Conservation (phyloP, 371 early-diverging fungal genomes). For the Capillidium heterosporum region DNA sequence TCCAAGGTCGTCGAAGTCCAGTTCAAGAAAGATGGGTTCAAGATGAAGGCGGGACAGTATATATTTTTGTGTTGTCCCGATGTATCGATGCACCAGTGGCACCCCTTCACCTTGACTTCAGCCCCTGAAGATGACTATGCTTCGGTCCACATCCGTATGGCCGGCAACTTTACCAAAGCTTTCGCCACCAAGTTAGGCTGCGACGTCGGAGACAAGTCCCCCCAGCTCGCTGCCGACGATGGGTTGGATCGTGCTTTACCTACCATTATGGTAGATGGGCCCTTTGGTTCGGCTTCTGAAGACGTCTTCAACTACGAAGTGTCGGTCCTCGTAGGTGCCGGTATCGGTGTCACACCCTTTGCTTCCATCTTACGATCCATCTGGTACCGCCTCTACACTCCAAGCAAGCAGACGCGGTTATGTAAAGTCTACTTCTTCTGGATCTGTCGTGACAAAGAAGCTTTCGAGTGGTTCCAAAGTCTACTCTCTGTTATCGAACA, state of each 20-base stretch:
- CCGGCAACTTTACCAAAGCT: slow-evolving; percentile 55
- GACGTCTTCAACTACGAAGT: slow-evolving; percentile 66
- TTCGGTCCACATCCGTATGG: slow-evolving; percentile 61
- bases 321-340: slow-evolving; percentile 53
- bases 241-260: slow-evolving; percentile 16
- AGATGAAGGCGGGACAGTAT: slow-evolving; percentile 46
- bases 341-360: slow-evolving; percentile 65
- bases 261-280: slow-evolving; percentile 56
- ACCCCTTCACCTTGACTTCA: slow-evolving; percentile 75
- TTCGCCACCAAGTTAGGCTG: slow-evolving; percentile 36
- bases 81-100: slow-evolving; percentile 42
- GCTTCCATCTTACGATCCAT: slow-evolving; percentile 46
- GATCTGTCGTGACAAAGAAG: slow-evolving; percentile 40
- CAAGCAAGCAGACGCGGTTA: slow-evolving; percentile 15
- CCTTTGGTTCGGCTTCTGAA: slow-evolving; percentile 68
- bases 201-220: slow-evolving; percentile 10
- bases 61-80: slow-evolving; percentile 45
- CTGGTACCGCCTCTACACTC: slow-evolving; percentile 19
- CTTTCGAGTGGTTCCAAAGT: slow-evolving; percentile 54
- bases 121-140: slow-evolving; percentile 65
- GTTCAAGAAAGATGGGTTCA: slow-evolving; percentile 36
- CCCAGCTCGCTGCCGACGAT: not conserved
- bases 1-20: slow-evolving; percentile 48
- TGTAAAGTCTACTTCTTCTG: slow-evolving; percentile 41
- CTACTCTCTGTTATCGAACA: slow-evolving; percentile 35